Evolutionary conservation across 148 eudicot species (phyloP), one percentile per base, ranked within the genome.

Genomic region (Fagopyrum tataricum): DNA sequence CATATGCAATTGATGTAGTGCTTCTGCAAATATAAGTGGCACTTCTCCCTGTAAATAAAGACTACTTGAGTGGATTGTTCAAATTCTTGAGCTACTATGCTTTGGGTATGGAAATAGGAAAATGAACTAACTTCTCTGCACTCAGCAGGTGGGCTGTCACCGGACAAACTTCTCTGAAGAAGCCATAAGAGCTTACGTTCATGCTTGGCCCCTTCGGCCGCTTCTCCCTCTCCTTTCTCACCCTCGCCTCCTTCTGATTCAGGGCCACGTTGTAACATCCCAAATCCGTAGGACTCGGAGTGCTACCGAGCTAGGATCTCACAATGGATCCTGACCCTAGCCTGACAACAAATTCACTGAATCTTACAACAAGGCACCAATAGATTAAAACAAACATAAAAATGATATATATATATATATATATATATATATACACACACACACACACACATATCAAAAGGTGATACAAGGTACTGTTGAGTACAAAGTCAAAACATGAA

Each of bases 1-100:
- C 49, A 94, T 94, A 83, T 91, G 98, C 67, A 91, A 79, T 78
- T 94, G 96, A 81, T 94, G 98, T 75, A 93, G 76, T 72, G 88
- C 97, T 58, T 88, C 82, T 7, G 74, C 73, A 4, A 93, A 73
- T 80, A 94, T 88, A n/a, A 91, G 87, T 15, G 97, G 83, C 39
- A 67, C 82, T 23, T 43, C 20, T 2, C 80, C 81, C 84, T 84
- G 77, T 41, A 12, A 68, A 18, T 47, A 56, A n/a, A 44, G 18
- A 31, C 39, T 37, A 26, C 21, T 37, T 64, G 2, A 15, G 44
- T 4, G 7, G 26, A 5, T 13, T 11, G 31, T 37, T 37, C 41
- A 31, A 61, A 61, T 24, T 56, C 4, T 31, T n/a, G 9, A 55
- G 23, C 61, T 55, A 18, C 23, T 4, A 7, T 7, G 43, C 20